phyloP scores from a whole-genome alignment of 441 rosid genomes.

The Lepidium campestre region DNA sequence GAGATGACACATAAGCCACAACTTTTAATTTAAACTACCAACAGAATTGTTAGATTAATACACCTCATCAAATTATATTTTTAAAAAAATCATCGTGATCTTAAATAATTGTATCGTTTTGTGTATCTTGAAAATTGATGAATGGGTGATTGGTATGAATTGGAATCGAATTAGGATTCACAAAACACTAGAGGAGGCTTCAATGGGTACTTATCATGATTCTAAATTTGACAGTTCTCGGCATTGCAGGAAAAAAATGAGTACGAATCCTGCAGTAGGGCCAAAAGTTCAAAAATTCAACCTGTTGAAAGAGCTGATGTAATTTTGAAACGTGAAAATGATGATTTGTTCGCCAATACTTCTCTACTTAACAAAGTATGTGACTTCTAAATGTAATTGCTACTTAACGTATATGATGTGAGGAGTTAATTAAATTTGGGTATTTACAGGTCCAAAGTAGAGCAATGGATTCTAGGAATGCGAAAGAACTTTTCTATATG shows the following conservation, averaged over 20 bases:
- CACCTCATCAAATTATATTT: too few species aligned
- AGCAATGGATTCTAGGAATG: neutral
- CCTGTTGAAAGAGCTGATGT: constrained; percentile 48
- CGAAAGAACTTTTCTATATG: neutral
- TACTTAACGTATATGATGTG: neutral
- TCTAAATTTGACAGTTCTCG: constrained; percentile 52
- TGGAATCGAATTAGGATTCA: constrained; percentile 16
- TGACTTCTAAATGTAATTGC: neutral
- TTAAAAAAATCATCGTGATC: too few species aligned
- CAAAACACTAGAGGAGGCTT: constrained; percentile 43
- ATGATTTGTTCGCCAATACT: constrained; percentile 33
- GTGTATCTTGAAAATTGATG: constrained; percentile 39
- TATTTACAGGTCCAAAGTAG: constrained; percentile 34
- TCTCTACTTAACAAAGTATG: neutral
- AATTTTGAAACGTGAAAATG: constrained; percentile 36
- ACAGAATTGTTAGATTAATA: too few species aligned
- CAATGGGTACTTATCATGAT: constrained; percentile 52
- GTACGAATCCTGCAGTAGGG: too few species aligned
- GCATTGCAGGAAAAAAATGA: too few species aligned
- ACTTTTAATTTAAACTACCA: too few species aligned
- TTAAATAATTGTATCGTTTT: too few species aligned
- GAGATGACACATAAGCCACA: too few species aligned
- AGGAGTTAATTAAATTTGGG: neutral
- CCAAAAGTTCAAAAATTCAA: constrained; percentile 40
- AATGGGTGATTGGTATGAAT: constrained; percentile 47